Conservation (phyloP, 2,329 filamentous ascomycete genomes). For the Ilyonectria sp. region DNA sequence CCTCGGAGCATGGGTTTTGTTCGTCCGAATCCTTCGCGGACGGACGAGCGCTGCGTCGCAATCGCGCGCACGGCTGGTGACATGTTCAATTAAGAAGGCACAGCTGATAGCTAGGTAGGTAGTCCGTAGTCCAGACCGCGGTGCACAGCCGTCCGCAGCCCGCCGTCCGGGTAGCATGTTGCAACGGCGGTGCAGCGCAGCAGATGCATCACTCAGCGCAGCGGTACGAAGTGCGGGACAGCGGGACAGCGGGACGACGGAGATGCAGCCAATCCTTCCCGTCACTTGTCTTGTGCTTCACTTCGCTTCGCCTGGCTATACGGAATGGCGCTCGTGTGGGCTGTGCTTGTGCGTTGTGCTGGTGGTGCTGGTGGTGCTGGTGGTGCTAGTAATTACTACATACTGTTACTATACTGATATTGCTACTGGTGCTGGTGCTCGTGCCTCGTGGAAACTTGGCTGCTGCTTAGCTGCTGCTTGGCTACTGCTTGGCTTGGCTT, state of each 20-base stretch:
- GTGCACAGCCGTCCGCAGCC: background rate
- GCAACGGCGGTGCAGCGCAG: background rate
- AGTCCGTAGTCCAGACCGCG: background rate
- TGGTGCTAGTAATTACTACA: too few relatives aligned
- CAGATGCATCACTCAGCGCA: background rate
- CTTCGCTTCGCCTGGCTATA: slow-evolving; percentile 22
- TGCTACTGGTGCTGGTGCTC: background rate
- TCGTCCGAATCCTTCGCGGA: slow-evolving; percentile 12
- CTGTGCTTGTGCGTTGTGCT: background rate
- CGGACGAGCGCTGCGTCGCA: slow-evolving; percentile 23
- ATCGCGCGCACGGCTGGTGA: slow-evolving; percentile 9
- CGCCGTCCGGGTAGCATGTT: background rate
- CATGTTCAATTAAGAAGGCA: background rate
- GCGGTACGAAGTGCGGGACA: too few relatives aligned
- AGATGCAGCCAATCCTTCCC: slow-evolving; percentile 2
- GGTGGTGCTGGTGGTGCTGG: background rate
- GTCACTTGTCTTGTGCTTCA: slow-evolving; percentile 1
- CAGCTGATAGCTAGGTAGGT: background rate
- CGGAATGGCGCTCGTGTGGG: slow-evolving; percentile 15
- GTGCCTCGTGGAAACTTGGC: background rate
- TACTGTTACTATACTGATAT: background rate
- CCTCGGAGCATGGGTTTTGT: slow-evolving; percentile 8
- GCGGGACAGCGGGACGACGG: background rate
- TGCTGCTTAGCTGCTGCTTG: slow-evolving; percentile 11
- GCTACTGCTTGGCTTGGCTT: slow-evolving; percentile 17